phyloP scores from a whole-genome alignment of 495 filamentous ascomycete genomes.

The Clohesyomyces aquaticus region DNA sequence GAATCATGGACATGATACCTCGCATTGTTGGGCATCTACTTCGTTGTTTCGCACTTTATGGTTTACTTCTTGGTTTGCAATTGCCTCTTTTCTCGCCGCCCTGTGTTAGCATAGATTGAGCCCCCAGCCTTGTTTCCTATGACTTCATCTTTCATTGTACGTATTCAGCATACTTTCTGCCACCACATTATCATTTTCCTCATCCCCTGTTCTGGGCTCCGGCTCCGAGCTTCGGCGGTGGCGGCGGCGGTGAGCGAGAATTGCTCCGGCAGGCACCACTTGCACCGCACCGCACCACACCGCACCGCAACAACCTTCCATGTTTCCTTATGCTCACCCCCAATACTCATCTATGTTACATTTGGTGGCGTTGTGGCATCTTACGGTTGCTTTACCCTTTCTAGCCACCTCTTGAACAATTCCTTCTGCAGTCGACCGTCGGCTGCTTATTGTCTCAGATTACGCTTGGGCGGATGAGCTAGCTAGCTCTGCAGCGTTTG shows the following conservation, averaged over 20 bases:
- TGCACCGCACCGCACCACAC: too few relatives aligned
- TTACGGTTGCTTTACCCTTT: background rate
- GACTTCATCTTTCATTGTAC: too few relatives aligned
- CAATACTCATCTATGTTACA: background rate
- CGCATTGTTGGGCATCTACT: slow-evolving; percentile 7
- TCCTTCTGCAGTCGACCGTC: background rate
- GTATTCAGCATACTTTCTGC: too few relatives aligned
- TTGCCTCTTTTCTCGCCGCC: background rate
- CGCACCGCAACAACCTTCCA: too few relatives aligned
- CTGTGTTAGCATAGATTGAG: background rate
- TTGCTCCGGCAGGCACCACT: too few relatives aligned
- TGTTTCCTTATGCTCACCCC: too few relatives aligned
- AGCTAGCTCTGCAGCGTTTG: background rate
- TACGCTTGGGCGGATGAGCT: background rate
- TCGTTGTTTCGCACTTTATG: background rate
- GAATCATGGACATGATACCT: too few relatives aligned
- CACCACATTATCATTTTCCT: too few relatives aligned
- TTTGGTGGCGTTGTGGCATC: background rate
- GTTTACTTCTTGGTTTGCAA: background rate
- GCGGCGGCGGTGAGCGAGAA: too few relatives aligned
- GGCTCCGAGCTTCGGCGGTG: too few relatives aligned
- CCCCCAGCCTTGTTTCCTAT: too few relatives aligned
- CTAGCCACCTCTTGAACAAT: background rate
- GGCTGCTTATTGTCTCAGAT: slow-evolving; percentile 12
- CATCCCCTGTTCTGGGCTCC: too few relatives aligned